These are phyloP conservation scores for Phialophora macrospora DNA, from an alignment of 2,329 filamentous ascomycete genomes.

Conservation along the genomic window DNA sequence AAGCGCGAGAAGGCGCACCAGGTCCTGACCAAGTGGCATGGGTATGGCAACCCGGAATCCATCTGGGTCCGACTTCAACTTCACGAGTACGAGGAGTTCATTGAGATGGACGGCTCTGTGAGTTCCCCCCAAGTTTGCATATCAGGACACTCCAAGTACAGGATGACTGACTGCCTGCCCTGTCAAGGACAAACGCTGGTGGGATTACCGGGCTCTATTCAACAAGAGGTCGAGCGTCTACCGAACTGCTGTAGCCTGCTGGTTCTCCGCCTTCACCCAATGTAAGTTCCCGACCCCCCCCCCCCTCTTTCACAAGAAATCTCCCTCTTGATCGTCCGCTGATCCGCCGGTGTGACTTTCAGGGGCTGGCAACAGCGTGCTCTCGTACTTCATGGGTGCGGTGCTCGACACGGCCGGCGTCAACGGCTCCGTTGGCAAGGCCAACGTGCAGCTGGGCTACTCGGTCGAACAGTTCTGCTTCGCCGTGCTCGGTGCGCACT, in stretches of 20 bases:
- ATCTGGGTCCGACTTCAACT: constrained; percentile 44
- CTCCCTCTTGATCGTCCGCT: neutral
- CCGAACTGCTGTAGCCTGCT: constrained; percentile 58
- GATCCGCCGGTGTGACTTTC: constrained; percentile 1
- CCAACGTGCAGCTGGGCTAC: constrained; percentile 62
- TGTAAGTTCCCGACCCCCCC: constrained; percentile 37
- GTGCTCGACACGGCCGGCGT: constrained; percentile 60
- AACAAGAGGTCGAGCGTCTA: constrained; percentile 54
- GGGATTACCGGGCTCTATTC: constrained; percentile 60
- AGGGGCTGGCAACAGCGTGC: constrained; percentile 42
- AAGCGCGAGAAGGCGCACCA: constrained; percentile 63
- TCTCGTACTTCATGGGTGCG: constrained; percentile 62
- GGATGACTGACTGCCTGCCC: constrained; percentile 5
- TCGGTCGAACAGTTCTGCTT: constrained; percentile 61
- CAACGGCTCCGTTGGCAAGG: constrained; percentile 54
- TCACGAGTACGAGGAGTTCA: constrained; percentile 44
- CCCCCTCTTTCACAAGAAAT: too few relatives aligned
- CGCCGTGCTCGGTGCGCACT: constrained; percentile 59
- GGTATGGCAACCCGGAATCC: constrained; percentile 51
- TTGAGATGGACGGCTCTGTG: constrained; percentile 42
- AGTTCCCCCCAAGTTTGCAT: constrained; percentile 6
- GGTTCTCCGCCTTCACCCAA: constrained; percentile 60
- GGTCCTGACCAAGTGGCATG: constrained; percentile 65
- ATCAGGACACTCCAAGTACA: neutral
- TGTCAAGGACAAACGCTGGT: constrained; percentile 47